Percentiles rank a stretch among this genome's conserved stretches.
phyloP scores from a whole-genome alignment of 2,329 filamentous ascomycete genomes.

The Dactylella cylindrospora region DNA sequence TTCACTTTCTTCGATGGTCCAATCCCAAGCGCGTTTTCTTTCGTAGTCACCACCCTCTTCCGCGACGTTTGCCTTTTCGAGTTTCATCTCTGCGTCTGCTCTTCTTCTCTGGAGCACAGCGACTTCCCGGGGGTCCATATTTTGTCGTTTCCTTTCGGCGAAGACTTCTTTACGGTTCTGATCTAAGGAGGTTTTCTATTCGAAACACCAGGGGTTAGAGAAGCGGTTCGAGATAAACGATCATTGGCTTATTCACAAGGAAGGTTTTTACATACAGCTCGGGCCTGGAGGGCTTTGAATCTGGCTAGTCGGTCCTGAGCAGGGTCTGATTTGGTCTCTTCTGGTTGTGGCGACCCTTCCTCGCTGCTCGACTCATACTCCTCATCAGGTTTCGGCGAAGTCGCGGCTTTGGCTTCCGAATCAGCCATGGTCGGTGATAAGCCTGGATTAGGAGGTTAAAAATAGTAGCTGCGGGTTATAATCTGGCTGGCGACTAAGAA shows the following conservation, averaged over 20 bases:
- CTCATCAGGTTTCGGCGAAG: constrained; percentile 36
- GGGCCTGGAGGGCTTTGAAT: constrained; percentile 83
- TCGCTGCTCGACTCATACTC: constrained; percentile 37
- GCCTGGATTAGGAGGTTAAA: too few species aligned
- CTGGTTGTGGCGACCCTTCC: constrained; percentile 33
- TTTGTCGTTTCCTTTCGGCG: constrained; percentile 75
- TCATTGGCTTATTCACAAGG: background rate
- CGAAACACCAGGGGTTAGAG: constrained; percentile 17
- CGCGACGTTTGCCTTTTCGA: constrained; percentile 87
- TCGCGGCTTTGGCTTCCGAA: constrained; percentile 23
- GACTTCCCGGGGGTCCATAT: constrained; percentile 74
- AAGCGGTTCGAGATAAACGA: constrained; percentile 29
- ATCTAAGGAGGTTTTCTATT: constrained; percentile 65
- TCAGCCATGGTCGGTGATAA: constrained; percentile 28
- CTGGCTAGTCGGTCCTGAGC: constrained; percentile 71
- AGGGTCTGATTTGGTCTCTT: constrained; percentile 24
- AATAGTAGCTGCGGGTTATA: too few species aligned
- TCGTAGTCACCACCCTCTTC: constrained; percentile 89
- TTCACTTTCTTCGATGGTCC: constrained; percentile 93
- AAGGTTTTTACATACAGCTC: constrained; percentile 58
- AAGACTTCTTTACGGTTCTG: constrained; percentile 82
- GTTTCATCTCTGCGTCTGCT: constrained; percentile 85
- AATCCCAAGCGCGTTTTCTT: constrained; percentile 97
- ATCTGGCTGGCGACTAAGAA: too few species aligned
- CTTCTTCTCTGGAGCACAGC: constrained; percentile 79